phyloP scores from a whole-genome alignment of 306 rosid genomes.

The Fagus sylvatica region DNA sequence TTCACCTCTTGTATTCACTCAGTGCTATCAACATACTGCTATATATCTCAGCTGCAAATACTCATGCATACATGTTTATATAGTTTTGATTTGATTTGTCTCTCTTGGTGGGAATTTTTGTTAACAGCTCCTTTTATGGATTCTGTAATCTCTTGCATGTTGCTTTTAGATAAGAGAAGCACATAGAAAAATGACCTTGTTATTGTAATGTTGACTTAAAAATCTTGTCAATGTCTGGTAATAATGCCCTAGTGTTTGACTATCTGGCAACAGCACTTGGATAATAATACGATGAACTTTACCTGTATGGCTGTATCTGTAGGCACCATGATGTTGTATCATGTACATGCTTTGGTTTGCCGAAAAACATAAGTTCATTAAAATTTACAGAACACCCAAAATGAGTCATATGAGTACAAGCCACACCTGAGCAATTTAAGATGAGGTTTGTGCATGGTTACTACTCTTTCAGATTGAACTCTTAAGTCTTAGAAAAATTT shows the following conservation, averaged over 20 bases:
- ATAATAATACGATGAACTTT: no score
- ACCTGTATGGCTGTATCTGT: not conserved
- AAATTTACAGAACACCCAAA: no score
- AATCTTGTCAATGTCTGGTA: not conserved
- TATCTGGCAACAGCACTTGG: no score
- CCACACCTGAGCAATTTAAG: not conserved
- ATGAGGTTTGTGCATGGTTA: constrained; percentile 9
- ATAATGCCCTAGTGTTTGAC: not conserved
- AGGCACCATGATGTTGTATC: not conserved
- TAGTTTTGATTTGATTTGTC: not conserved
- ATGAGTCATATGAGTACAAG: not conserved
- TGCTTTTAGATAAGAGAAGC: not conserved
- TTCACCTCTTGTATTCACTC: no score
- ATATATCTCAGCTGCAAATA: not conserved
- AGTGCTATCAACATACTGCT: no score
- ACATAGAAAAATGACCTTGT: not conserved
- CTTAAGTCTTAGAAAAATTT: not conserved
- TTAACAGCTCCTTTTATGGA: not conserved
- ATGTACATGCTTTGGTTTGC: not conserved
- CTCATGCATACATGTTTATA: not conserved
- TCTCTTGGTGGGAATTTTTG: not conserved
- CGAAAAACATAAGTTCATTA: not conserved
- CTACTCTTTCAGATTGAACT: not conserved
- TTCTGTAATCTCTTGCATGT: not conserved
- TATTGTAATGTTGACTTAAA: not conserved